These are phyloP conservation scores for Streptanthus diversifolius DNA, from an alignment of 345 rosid genomes.

Conservation along the genomic window DNA sequence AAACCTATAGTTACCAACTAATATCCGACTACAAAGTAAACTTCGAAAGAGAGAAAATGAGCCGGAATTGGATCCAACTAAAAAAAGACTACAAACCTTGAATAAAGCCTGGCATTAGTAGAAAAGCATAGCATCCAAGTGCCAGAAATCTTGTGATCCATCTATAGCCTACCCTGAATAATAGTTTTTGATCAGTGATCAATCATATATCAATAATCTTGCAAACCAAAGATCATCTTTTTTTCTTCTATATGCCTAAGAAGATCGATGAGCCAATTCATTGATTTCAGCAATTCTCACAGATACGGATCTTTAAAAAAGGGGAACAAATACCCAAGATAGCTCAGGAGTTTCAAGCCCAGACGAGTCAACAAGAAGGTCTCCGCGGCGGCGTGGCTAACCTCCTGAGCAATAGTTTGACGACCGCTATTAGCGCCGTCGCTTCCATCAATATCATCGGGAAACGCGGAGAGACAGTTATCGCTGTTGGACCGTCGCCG, in stretches of 20 bases:
- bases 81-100: conserved; percentile 52
- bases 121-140: conserved; percentile 77
- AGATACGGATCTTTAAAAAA: neutral
- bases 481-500: conserved; percentile 61
- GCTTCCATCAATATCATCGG: conserved; percentile 22
- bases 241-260: neutral
- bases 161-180: conserved; percentile 94
- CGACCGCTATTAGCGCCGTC: conserved; percentile 22
- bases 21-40: neutral
- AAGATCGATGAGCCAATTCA: neutral
- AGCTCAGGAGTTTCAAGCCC: conserved; percentile 58
- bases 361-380: conserved; percentile 62
- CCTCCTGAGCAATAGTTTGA: conserved; percentile 46
- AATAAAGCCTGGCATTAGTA: conserved; percentile 92
- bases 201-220: neutral
- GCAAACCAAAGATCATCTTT: neutral
- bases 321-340: conserved; percentile 57
- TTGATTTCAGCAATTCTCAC: neutral
- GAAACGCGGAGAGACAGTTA: conserved; percentile 46
- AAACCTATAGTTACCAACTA: neutral
- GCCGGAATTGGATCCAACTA: neutral
- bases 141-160: conserved; percentile 87
- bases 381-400: conserved; percentile 62
- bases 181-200: conserved; percentile 45
- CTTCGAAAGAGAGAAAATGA: neutral